phyloP scores from a whole-genome alignment of 352 stramenopile species.

The Pythium chondricola region DNA sequence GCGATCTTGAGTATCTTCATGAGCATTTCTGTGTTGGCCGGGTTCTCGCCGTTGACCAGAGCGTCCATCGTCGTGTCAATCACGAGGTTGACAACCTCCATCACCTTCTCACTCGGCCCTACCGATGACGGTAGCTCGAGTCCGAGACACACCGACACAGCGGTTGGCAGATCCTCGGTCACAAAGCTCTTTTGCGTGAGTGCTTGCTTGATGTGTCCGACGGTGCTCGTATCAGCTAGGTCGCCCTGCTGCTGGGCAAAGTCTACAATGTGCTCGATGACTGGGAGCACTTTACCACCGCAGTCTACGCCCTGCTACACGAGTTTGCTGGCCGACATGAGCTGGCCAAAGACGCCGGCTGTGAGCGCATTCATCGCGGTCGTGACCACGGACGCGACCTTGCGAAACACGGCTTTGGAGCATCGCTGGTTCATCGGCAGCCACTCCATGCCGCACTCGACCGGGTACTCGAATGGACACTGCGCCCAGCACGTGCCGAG shows the following conservation, averaged over 20 bases:
- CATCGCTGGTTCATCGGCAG: slow-evolving; percentile 67
- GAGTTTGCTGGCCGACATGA: slow-evolving; percentile 31
- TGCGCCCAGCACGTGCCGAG: slow-evolving; percentile 54
- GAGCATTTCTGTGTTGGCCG: slow-evolving; percentile 9
- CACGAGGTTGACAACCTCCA: slow-evolving; percentile 27
- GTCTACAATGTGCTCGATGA: slow-evolving; percentile 31
- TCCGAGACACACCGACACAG: slow-evolving; percentile 35
- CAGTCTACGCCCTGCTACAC: slow-evolving; percentile 44
- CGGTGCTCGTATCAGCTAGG: too few species aligned
- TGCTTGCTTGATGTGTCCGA: slow-evolving; percentile 31
- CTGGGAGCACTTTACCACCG: slow-evolving; percentile 37
- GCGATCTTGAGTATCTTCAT: neutral
- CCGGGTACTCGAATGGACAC: slow-evolving; percentile 66
- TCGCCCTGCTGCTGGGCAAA: slow-evolving; percentile 17
- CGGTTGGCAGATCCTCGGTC: slow-evolving; percentile 37
- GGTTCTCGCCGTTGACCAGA: slow-evolving; percentile 8
- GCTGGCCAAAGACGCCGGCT: slow-evolving; percentile 43
- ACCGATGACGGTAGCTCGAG: slow-evolving; percentile 17
- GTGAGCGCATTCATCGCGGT: slow-evolving; percentile 47
- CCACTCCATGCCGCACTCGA: slow-evolving; percentile 64
- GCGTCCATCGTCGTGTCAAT: slow-evolving; percentile 18
- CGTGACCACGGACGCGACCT: slow-evolving; percentile 39
- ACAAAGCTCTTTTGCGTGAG: slow-evolving; percentile 43
- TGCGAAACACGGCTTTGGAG: slow-evolving; percentile 36
- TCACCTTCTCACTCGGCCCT: slow-evolving; percentile 17